Percentiles rank a stretch among this genome's conserved stretches.
These are phyloP conservation scores for Ophiostoma sp. DNA, from an alignment of 2,329 filamentous ascomycete species.

Conservation along the genomic window DNA sequence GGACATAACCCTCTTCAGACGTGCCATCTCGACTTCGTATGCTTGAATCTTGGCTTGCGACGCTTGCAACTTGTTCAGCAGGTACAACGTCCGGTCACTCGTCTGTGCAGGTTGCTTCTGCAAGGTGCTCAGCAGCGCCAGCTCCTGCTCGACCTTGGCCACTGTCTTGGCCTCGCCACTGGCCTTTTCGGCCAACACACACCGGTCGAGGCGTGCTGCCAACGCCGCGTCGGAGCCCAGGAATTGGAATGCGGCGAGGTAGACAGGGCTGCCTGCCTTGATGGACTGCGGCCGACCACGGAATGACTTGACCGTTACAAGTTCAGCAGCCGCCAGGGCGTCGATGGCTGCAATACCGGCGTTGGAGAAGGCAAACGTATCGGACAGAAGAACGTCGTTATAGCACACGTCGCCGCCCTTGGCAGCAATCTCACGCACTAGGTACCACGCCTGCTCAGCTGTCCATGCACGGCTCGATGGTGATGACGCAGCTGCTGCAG, in stretches of 20 bases:
- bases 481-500: conserved; percentile 24
- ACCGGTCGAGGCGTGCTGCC: conserved; percentile 70
- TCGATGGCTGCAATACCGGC: conserved; percentile 75
- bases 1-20: conserved; percentile 68
- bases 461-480: conserved; percentile 60
- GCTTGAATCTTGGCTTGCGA: conserved; percentile 73
- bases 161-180: conserved; percentile 73
- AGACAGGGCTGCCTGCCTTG: conserved; percentile 80
- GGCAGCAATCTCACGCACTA: conserved; percentile 75
- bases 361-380: conserved; percentile 66
- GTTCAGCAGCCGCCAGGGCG: conserved; percentile 78
- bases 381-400: conserved; percentile 78
- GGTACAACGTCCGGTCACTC: conserved; percentile 65
- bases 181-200: conserved; percentile 66
- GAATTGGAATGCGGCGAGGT: conserved; percentile 75
- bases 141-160: conserved; percentile 75
- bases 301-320: conserved; percentile 72
- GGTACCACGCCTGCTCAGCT: conserved; percentile 82
- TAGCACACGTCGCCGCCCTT: conserved; percentile 65
- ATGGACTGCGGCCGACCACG: conserved; percentile 78
- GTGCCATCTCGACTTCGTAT: conserved; percentile 71
- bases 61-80: conserved; percentile 70
- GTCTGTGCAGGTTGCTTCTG: conserved; percentile 71
- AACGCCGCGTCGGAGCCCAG: conserved; percentile 72
- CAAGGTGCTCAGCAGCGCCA: conserved; percentile 68